phyloP scores from a whole-genome alignment of 192 early-diverging fungal species.

The Powellomyces hirtus region DNA sequence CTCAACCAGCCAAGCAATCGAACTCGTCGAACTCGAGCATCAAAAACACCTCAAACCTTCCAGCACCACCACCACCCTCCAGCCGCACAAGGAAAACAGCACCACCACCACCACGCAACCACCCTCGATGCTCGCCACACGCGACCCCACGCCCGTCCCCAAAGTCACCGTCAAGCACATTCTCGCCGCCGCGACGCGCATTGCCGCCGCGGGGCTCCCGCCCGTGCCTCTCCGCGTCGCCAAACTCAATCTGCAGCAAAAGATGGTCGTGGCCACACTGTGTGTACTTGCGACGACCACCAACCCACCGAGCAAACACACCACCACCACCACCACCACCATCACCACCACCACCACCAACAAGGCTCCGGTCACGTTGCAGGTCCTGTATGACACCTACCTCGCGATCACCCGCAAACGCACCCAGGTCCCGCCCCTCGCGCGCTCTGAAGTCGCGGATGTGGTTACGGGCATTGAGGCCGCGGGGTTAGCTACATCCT shows the following conservation, averaged over 20 bases:
- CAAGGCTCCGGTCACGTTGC: too few relatives aligned
- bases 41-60: neutral
- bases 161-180: constrained; percentile 82
- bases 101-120: neutral
- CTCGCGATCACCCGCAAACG: neutral
- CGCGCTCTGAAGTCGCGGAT: neutral
- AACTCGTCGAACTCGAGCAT: constrained; percentile 70
- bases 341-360: too few relatives aligned
- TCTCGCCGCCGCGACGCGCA: constrained; percentile 56
- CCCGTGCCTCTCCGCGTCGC: too few relatives aligned
- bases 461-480: neutral
- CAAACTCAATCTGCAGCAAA: constrained; percentile 76
- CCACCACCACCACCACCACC: too few relatives aligned
- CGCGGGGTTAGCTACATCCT: neutral
- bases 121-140: neutral
- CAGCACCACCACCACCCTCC: neutral
- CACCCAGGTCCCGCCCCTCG: neutral
- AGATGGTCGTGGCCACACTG: constrained; percentile 69
- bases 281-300: too few relatives aligned
- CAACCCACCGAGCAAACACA: too few relatives aligned
- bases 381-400: neutral
- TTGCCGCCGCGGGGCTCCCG: neutral
- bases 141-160: constrained; percentile 38
- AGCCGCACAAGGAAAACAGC: neutral
- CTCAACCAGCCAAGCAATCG: constrained; percentile 78